These are phyloP conservation scores for Scedosporium dehoogii DNA, from an alignment of 2,329 filamentous ascomycete genomes.

Conservation along the genomic window DNA sequence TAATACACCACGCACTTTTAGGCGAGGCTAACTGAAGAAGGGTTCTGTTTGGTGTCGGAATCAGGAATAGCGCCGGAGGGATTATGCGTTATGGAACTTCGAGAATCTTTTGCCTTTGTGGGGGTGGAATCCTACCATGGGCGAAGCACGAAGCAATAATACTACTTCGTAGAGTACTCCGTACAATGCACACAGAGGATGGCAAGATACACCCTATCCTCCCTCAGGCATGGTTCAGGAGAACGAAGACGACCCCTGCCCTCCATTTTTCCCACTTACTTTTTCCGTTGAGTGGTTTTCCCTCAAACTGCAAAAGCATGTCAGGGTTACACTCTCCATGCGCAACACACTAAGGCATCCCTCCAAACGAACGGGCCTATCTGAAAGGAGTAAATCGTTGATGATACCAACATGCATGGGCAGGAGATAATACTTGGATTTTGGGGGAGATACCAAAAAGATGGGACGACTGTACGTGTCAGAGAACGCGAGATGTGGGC, in stretches of 20 bases:
- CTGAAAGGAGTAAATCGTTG: background rate
- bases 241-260: background rate
- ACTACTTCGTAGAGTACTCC: background rate
- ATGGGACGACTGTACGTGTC: background rate
- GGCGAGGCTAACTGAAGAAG: too few species aligned
- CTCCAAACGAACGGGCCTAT: background rate
- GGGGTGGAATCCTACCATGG: too few species aligned
- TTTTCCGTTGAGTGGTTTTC: background rate
- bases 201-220: background rate
- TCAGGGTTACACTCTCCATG: background rate
- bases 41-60: too few species aligned
- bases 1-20: too few species aligned
- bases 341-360: background rate
- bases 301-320: background rate
- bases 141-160: too few species aligned
- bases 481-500: background rate
- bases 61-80: too few species aligned
- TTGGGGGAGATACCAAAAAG: background rate
- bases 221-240: background rate
- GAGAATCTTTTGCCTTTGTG: too few species aligned
- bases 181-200: background rate
- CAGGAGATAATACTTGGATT: background rate
- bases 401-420: too few species aligned
- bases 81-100: too few species aligned
- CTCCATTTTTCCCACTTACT: background rate